These are phyloP conservation scores for Plantago coronopus DNA, from an alignment of 305 asterid species.

Conservation along the genomic window DNA sequence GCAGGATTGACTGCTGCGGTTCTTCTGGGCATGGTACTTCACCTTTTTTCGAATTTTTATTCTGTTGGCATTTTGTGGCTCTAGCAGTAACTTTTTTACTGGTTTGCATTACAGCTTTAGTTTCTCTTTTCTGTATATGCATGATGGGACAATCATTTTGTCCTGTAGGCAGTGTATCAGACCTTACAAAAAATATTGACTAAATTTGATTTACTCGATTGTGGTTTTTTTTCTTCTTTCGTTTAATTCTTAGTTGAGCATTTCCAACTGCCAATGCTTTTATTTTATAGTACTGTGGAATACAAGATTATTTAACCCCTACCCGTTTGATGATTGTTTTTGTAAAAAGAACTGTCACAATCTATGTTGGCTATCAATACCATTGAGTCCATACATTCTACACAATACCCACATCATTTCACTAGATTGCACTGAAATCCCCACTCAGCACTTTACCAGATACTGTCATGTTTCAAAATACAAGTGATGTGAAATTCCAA, in stretches of 20 bases:
- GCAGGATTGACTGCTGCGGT: slow-evolving; percentile 99
- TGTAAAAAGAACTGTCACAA: no score
- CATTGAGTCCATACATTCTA: neutral
- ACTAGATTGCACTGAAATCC: neutral
- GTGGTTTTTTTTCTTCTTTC: neutral
- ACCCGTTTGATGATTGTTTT: no score
- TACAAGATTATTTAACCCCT: no score
- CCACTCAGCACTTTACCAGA: neutral
- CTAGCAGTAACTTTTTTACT: neutral
- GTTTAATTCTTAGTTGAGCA: slow-evolving; percentile 1
- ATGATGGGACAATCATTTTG: slow-evolving; percentile 4
- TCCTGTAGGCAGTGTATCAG: neutral
- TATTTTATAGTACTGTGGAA: no score
- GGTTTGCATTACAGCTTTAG: neutral
- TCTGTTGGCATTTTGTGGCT: slow-evolving; percentile 18
- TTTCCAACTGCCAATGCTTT: neutral
- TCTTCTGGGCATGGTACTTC: slow-evolving; percentile 92
- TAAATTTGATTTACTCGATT: slow-evolving; percentile 2
- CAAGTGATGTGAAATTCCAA: neutral
- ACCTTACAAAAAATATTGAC: neutral
- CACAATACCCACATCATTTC: neutral
- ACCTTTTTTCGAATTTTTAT: slow-evolving; percentile 15
- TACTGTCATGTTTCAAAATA: neutral
- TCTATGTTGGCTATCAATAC: no score
- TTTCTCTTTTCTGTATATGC: slow-evolving; percentile 16